Percentiles rank a stretch among this genome's conserved stretches.
Conservation (phyloP, 2,329 filamentous ascomycete genomes). For the Botryotinia convoluta region DNA sequence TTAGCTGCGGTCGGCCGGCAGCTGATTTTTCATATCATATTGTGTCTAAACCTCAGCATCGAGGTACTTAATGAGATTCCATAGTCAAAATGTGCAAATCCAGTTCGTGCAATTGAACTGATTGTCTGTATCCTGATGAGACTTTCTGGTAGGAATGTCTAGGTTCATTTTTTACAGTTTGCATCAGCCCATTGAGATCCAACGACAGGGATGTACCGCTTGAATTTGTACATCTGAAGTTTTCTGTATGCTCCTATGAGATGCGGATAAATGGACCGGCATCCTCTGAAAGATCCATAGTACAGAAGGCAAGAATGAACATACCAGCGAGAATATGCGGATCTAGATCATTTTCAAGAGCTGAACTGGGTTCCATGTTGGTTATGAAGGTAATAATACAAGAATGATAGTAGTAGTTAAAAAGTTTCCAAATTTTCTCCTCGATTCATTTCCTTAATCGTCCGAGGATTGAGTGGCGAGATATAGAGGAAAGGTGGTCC, state of each 20-base stretch:
- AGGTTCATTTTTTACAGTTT: neutral
- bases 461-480: too few species aligned
- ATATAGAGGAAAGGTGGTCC: too few species aligned
- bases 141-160: neutral
- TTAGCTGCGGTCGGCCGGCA: neutral
- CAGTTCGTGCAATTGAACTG: neutral
- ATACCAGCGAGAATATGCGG: neutral
- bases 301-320: neutral
- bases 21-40: neutral
- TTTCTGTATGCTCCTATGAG: neutral
- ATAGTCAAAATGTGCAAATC: neutral
- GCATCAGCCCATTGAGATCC: neutral
- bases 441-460: neutral
- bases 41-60: neutral
- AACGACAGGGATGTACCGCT: neutral
- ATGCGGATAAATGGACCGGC: too few species aligned
- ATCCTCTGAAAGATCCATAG: too few species aligned
- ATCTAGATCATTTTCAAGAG: neutral
- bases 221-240: neutral
- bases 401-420: neutral
- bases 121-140: neutral
- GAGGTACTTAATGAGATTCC: neutral
- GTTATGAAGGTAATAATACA: neutral
- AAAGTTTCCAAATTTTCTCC: neutral
- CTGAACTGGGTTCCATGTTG: neutral